Evolutionary conservation across 129 eudicot species (phyloP), one percentile per base, ranked within the genome.

Genomic region (Cynara cardunculus): DNA sequence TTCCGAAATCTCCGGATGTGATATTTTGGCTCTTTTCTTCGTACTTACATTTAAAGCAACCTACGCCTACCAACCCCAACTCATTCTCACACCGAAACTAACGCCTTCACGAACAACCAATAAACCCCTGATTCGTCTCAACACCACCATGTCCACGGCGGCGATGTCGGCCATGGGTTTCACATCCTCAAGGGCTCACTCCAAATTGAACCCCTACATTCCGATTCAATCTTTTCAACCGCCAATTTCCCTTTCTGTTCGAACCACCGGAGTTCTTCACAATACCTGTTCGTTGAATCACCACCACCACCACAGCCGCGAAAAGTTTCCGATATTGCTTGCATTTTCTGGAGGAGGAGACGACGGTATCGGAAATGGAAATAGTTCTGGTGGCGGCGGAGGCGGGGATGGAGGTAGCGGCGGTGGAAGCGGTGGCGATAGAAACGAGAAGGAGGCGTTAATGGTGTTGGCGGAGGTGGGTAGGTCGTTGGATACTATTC

Each of bases 401-500:
- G 91, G 86, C 0, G 92, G 88, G 0, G 87, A 82, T 0, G 75
- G 62, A 0, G 86, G 77, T 0, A 78, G 62, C 0, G 86, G 71
- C 0, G 25, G 78, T 0, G 90, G 64, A 1, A 85, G 80, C 1
- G 77, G 78, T 0, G 88, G 82, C 67, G 88, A 80, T 76, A 77
- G 80, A 62, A 90, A 92, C 76, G 89, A 83, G 90, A 77, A 71
- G 25, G 96, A 89, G 71, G 99, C 90, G 26, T 26, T 94, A 81
- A 24, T 94, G 90, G 91, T 82, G 44, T 78, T 94, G 87, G 90
- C 89, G 46, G 87, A 89, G 83, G 83, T 70, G 8, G 96, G 96
- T 75, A 65, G 93, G 86, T 66, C 87, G 73, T 80, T 92, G 69
- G 99, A 94, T 53, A 89, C 89, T 77, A 71, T 94, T 62, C 99